Base-by-base conservation (phyloP, 164 flowering plant species). In the Umbilicus rupestris region DNA sequence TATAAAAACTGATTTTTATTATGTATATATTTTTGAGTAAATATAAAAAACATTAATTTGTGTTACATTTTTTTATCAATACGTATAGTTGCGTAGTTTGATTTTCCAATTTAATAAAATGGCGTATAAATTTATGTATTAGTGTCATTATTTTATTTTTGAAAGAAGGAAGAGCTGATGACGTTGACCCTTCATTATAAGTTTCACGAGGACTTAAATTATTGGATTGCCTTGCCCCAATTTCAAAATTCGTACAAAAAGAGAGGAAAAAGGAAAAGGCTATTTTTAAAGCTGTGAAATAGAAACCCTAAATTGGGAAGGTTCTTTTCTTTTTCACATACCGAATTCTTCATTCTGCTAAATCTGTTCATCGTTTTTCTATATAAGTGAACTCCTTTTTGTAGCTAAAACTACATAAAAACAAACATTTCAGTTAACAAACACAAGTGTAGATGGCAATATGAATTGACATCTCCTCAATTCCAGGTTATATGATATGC, bases 161-260 rank as follows among this genome's bases (percentile, higher is more conserved):
- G 37, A 35, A 3, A 35, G 57, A 50, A 8, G 28, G 22, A 50
- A 50, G 57, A 24, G 29, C 29, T 50, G 28, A 20, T 22, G 29
- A 10, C 22, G 57, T 9, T 20, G 57, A 50, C 57, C 29, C 10
- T 9, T 8, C 57, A 50, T 50, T 50, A 50, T 20, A 12, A 50
- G 57, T 50, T 20, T 50, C 57, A 50, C 57, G 57, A 50, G 57
- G 22, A n/a, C 12, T 50, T 50, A 28, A 50, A 50, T 50, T 50
- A 50, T n/a, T 50, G 22, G 57, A 7, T 28, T 50, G 29, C 29
- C 57, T 20, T 26, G n/a, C n/a, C n/a, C n/a, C n/a, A 50, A 20
- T 50, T 50, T 50, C 10, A 50, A 50, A 50, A 6, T 50, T n/a
- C 19, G 52, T 4, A 16, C 2, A 41, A 41, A 41, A 7, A 41